These are phyloP conservation scores for Nothophytophthora sp. DNA, from an alignment of 352 stramenopile genomes.

Conservation along the genomic window DNA sequence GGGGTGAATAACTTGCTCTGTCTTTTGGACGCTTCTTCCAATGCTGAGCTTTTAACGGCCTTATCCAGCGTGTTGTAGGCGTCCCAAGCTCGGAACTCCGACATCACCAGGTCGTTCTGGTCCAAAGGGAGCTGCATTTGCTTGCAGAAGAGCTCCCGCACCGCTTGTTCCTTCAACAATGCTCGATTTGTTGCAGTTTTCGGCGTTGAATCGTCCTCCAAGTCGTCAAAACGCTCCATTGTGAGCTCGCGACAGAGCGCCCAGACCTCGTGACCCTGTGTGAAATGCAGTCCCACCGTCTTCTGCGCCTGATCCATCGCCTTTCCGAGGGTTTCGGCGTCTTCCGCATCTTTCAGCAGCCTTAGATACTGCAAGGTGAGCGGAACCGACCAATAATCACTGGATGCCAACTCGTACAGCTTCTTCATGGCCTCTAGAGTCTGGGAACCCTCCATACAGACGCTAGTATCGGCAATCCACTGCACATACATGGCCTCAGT, in stretches of 20 bases:
- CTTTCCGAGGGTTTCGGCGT: constrained; percentile 22
- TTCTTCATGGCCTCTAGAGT: constrained; percentile 12
- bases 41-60: constrained; percentile 2
- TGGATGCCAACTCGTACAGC: constrained; percentile 40
- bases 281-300: constrained; percentile 53
- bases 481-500: constrained; percentile 58
- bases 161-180: constrained; percentile 46
- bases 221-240: constrained; percentile 31
- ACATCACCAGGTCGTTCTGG: constrained; percentile 76
- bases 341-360: constrained; percentile 33
- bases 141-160: constrained; percentile 43
- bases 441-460: neutral
- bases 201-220: neutral
- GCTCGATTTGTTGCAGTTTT: too few species aligned
- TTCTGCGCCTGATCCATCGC: constrained; percentile 32
- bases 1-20: constrained; percentile 46
- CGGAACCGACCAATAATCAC: constrained; percentile 63
- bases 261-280: constrained; percentile 65
- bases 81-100: constrained; percentile 74
- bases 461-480: constrained; percentile 42
- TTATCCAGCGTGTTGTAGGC: constrained; percentile 54
- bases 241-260: constrained; percentile 48
- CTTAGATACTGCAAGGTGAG: constrained; percentile 41
- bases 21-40: constrained; percentile 29
- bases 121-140: constrained; percentile 67